Base-by-base conservation (phyloP, 192 early-diverging fungal species). In the Helicostylum pulchrum region DNA sequence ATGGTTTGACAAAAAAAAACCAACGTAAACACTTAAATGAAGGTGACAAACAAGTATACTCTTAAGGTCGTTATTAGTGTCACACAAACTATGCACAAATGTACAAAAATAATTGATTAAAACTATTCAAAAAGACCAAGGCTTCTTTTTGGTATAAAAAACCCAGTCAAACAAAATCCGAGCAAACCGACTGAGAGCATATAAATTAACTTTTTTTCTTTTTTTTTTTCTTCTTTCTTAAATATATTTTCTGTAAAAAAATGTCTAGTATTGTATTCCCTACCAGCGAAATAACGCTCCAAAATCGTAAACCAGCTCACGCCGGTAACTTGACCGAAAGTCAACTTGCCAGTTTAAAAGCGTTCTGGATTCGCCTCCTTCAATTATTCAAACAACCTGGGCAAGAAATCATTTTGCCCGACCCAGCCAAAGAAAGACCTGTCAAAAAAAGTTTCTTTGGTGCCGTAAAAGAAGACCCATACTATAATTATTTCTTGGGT, bases 311-410 rank as follows among this genome's bases (percentile, higher is more conserved):
- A 26, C 39, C 60, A 51, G 61, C 32, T 6, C 48, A 62, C 20
- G 46, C 32, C 14, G 77, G 74, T 54, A 74, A 77, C 65, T 63
- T 80, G 58, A 80, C 76, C 42, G 49, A 67, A 32, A 67, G 75
- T 48, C 76, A 80, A 61, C 73, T 68, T 39, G 70, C 64, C 53
- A 70, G 67, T 32, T 67, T 80, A 50, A 77, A 80, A 51, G 50
- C 71, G 31, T 62, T 80, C 64, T 80, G 79, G 79, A 47, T 52
- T 15, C 67, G 67, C 20, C 64, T 80, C 15, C 65, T 73, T 47
- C 67, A 75, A 20, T 67, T 75, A 59, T 78, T 78, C 67, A 70
- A 78, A 19, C 61, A 62, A 44, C 32, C 46, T 5, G 44, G 30
- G 0, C 36, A 61, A 21, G 45, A 42, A 17, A 30, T 56, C 19